Evolutionary conservation across 2,329 filamentous ascomycete genomes (phyloP), one percentile per base, ranked within the genome.

Genomic region (Diaporthe vaccinii): DNA sequence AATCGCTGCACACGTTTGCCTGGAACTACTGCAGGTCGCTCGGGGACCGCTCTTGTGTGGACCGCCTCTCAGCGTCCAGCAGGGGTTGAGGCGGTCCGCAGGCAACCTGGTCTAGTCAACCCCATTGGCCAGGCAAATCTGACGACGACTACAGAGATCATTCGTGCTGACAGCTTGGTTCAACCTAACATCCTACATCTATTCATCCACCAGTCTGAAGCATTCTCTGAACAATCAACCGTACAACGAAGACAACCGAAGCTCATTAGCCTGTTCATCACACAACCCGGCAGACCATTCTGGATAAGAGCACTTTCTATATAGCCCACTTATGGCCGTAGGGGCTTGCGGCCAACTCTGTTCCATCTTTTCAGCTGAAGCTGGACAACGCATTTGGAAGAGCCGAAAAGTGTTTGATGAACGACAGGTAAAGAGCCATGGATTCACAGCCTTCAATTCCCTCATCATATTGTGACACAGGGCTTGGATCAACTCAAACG

Each of bases 181-280:
- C 15, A 34, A 57, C 3, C 9, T 7, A 8, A 10, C 28, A 9
- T 22, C 44, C 44, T 34, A 0, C 53, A 15, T 22, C 28, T 57
- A 20, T 57, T 28, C 28, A 34, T 22, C 7, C 28, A 15, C 53
- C 3, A 12, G 28, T 3, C 28, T 22, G 53, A 57, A 7, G 7
- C 0, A 17, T 12, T 1, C 7, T 34, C 53, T 1, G 1, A 17
- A 34, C 2, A 0, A 57, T 4, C 28, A 57, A 1, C 12, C 0
- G 0, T 34, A 28, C 53, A 31, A 49, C 5, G 4, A 7, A 31
- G 3, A 34, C 31, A 0, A 34, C 8, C 17, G 3, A 34, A 7
- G 7, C 1, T 20, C 15, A 2, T 49, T 20, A 22, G 20, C 4
- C 9, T 31, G 8, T 12, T 57, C 53, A 17, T 9, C 3, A 4